Evolutionary conservation across 148 eudicot species (phyloP), one percentile per base, ranked within the genome.

Genomic region (Rhododendron molle): DNA sequence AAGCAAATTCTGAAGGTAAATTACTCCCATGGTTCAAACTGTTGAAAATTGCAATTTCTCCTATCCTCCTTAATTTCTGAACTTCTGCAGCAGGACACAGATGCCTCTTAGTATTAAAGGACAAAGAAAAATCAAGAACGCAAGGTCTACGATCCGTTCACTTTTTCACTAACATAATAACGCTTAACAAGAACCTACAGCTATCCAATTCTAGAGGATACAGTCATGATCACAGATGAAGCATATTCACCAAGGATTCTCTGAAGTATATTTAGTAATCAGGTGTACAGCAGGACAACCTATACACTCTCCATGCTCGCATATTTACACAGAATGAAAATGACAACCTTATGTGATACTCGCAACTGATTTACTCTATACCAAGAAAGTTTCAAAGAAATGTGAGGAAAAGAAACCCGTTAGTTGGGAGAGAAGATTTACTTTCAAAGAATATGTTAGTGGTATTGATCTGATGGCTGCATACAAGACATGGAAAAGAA

Each of bases 61-160:
- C 94, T 52, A 95, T 89, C 85, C 91, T 95, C 88, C 86, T 91
- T 43, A 96, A 89, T 87, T 90, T 91, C 87, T 89, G 92, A 86
- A 96, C 47, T 87, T 96, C 98, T 96, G 97, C 85, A 89, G 8
- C 65, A 80, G 49, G 32, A 23, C 67, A 62, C 50, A 46, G 80
- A 10, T n/a, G 5, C 11, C 21, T 72, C 28, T 16, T 18, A 32
- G 34, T 32, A 83, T n/a, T 71, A 12, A 72, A 30, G 18, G n/a
- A 2, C 30, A 43, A n/a, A 40, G 21, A 10, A 12, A 69, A 28
- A 69, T 26, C 18, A 69, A 69, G 7, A 69, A 30, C 18, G 3
- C 12, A 69, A 69, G 74, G 36, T 28, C 74, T 69, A 69, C 16
- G 0, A 69, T 69, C 74, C 74, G 12, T 69, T 12, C 34, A 28